Base-by-base conservation (phyloP, 2,329 filamentous ascomycete genomes). In the Curvularia spicifera region DNA sequence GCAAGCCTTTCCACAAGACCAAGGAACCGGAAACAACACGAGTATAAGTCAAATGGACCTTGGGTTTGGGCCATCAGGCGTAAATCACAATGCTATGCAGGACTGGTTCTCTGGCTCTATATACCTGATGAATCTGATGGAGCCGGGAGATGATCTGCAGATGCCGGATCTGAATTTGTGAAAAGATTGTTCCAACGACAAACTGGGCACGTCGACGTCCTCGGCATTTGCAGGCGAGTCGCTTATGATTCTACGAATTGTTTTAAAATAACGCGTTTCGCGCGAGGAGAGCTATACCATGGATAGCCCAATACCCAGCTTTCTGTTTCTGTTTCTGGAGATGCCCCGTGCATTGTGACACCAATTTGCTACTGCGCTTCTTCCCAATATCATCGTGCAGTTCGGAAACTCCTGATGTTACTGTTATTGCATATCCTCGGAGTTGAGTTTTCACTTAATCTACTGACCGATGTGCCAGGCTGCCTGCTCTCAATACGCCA, bases 71-170 rank as follows among this genome's bases (percentile, higher is more conserved):
- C 28, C 52, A 10, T 49, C 61, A n/a, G 45, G 51, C n/a, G 60
- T 55, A 2, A 57, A 56, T 59, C 75, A 81, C 31, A 82, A 86
- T 31, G 53, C 66, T 45, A 74, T 89, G 58, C 84, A 84, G 2
- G 86, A 88, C 60, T 89, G 87, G 87, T 89, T 88, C 64, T 86
- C 84, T 3, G 85, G 87, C 1, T 89, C 85, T 58, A 81, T 83
- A 53, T 87, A 88, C 65, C 84, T 90, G 78, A 82, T 89, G 78
- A 85, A 85, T 0, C 68, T 89, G 56, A 72, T 89, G 69, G 87
- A 90, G 40, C 68, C 60, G 1, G 64, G 65, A 18, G 85, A 88
- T 57, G 87, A 89, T 61, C 57, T 71, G 48, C 68, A 70, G 28
- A 76, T 76, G 71, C 68, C 71, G 4, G 70, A 75, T 56, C 35